Evolutionary conservation across 805 yeast species (phyloP).

Genomic region (Cyberlindnera xylosilytica): DNA sequence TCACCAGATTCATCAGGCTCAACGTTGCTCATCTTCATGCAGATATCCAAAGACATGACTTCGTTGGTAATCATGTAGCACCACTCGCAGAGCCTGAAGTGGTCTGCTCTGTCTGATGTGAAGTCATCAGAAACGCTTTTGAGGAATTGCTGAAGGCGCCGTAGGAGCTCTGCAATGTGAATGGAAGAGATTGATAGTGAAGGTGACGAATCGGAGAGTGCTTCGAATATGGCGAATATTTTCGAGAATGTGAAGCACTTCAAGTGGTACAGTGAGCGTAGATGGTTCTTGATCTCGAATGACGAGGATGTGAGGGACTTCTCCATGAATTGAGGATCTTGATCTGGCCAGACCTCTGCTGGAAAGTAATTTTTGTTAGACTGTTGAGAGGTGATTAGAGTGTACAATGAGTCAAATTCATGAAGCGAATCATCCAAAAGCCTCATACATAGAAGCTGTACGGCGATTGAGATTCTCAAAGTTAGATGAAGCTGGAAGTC

Average conservation of each 20-base stretch:
- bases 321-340: slow-evolving; percentile 8
- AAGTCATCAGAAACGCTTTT: slow-evolving; percentile 31
- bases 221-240: slow-evolving; percentile 35
- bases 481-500: slow-evolving; percentile 3
- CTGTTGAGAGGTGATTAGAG: slow-evolving; percentile 21
- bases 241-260: slow-evolving; percentile 35
- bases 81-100: slow-evolving; percentile 38
- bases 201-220: slow-evolving; percentile 34
- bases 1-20: slow-evolving; percentile 26
- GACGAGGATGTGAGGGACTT: slow-evolving; percentile 3
- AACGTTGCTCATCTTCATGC: slow-evolving; percentile 11
- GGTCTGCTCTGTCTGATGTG: slow-evolving; percentile 20
- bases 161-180: slow-evolving; percentile 38
- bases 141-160: slow-evolving; percentile 33
- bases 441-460: slow-evolving; percentile 50
- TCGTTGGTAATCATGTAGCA: slow-evolving; percentile 38
- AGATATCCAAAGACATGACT: slow-evolving; percentile 30
- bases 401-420: slow-evolving; percentile 46
- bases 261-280: slow-evolving; percentile 12
- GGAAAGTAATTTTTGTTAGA: slow-evolving; percentile 3
- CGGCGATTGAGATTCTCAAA: slow-evolving; percentile 48
- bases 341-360: slow-evolving; percentile 3
- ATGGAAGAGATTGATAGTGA: slow-evolving; percentile 41
- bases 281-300: not conserved
- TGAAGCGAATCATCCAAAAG: slow-evolving; percentile 58